These are phyloP conservation scores for Hibiscus mutabilis DNA, from an alignment of 345 rosid species.

Conservation along the genomic window DNA sequence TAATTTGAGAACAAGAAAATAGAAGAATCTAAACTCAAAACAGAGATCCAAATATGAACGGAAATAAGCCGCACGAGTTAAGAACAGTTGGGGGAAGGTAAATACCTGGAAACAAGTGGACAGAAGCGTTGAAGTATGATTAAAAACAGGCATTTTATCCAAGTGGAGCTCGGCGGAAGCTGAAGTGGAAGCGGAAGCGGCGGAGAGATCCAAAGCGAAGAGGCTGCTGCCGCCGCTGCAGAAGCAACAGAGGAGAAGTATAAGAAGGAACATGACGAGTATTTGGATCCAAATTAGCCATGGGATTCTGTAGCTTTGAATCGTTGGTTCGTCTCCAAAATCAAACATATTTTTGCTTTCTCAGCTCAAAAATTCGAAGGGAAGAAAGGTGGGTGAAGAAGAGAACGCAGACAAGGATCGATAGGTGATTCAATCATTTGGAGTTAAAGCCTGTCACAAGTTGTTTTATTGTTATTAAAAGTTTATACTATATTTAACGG, in stretches of 20 bases:
- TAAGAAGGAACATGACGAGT: conserved; percentile 53
- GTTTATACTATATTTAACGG: too few relatives aligned
- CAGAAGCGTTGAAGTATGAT: conserved; percentile 5
- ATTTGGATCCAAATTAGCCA: conserved; percentile 86
- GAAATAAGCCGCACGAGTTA: background rate
- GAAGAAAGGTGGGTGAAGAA: background rate
- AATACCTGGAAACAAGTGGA: conserved; percentile 15
- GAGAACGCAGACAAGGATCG: too few relatives aligned
- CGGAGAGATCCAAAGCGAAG: conserved; percentile 23
- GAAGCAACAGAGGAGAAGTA: conserved; percentile 50
- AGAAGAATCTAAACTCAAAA: background rate
- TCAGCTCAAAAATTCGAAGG: background rate
- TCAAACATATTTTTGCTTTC: conserved; percentile 30
- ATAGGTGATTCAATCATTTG: too few relatives aligned
- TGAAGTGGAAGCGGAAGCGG: conserved; percentile 15
- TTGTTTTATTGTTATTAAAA: too few relatives aligned
- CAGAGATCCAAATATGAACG: background rate
- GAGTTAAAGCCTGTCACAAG: too few relatives aligned
- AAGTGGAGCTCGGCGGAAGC: background rate
- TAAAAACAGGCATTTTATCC: background rate
- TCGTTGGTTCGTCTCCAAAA: conserved; percentile 41
- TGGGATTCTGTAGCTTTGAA: conserved; percentile 52
- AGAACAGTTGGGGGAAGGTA: background rate
- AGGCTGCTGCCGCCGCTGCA: conserved; percentile 10
- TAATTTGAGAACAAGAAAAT: too few relatives aligned